phyloP scores from a whole-genome alignment of 2,329 filamentous ascomycete genomes.

The Penicillium sp. region DNA sequence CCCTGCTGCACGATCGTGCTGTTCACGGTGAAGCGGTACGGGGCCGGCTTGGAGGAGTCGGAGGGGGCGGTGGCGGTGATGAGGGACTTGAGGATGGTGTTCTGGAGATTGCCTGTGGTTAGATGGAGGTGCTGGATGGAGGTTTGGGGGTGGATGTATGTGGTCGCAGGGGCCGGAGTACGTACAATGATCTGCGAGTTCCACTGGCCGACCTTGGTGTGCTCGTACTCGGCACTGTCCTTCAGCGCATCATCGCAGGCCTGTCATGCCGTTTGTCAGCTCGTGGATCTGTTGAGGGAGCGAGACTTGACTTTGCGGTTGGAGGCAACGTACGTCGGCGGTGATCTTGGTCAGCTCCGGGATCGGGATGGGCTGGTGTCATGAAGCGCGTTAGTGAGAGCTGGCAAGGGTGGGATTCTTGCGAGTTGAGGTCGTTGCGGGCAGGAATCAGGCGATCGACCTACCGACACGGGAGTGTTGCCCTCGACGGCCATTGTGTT shows the following conservation, averaged over 20 bases:
- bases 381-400: conserved; percentile 12
- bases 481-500: conserved; percentile 34
- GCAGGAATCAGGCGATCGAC: conserved; percentile 15
- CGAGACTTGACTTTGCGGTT: neutral
- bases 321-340: conserved; percentile 62
- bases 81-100: conserved; percentile 41
- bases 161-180: conserved; percentile 16
- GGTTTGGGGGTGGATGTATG: neutral
- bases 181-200: conserved; percentile 89
- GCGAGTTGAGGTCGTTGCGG: conserved; percentile 1
- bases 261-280: too few relatives aligned
- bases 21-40: conserved; percentile 95
- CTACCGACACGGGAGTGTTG: conserved; percentile 27
- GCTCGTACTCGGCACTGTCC: conserved; percentile 76
- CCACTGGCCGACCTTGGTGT: conserved; percentile 80
- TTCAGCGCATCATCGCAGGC: conserved; percentile 78
- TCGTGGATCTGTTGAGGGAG: neutral
- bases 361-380: conserved; percentile 66
- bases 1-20: conserved; percentile 95
- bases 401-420: neutral
- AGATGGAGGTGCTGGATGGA: neutral
- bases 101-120: conserved; percentile 25
- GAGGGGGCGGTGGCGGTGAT: conserved; percentile 42
- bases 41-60: conserved; percentile 44
- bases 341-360: conserved; percentile 81